These are phyloP conservation scores for Ceratonia siliqua DNA, from an alignment of 306 rosid genomes.

Conservation along the genomic window DNA sequence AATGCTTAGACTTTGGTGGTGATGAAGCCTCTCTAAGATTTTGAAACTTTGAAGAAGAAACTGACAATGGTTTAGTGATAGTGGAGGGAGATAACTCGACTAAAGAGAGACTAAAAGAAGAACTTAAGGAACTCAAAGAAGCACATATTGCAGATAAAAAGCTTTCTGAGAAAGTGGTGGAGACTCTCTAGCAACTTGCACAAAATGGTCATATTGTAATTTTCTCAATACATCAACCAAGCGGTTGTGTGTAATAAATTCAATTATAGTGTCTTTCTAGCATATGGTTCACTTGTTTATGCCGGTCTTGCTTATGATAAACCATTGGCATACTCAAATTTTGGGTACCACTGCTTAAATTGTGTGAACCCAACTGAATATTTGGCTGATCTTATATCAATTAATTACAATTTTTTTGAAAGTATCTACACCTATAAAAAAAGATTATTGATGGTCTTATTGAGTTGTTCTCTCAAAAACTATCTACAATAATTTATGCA, in stretches of 20 bases:
- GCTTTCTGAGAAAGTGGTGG: slow-evolving; percentile 94
- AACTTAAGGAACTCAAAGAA: too few species aligned
- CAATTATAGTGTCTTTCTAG: slow-evolving; percentile 84
- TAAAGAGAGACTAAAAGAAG: too few species aligned
- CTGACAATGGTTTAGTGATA: too few species aligned
- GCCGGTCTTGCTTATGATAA: slow-evolving; percentile 82
- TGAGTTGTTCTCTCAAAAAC: slow-evolving; percentile 68
- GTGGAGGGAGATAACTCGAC: too few species aligned
- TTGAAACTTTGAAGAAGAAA: too few species aligned
- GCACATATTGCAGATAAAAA: too few species aligned
- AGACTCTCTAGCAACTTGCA: slow-evolving; percentile 87
- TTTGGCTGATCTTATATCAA: slow-evolving; percentile 94
- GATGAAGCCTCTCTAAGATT: too few species aligned
- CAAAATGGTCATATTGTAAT: slow-evolving; percentile 93
- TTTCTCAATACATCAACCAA: slow-evolving; percentile 94
- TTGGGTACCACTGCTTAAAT: slow-evolving; percentile 82
- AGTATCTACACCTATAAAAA: slow-evolving; percentile 74
- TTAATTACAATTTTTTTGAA: slow-evolving; percentile 87
- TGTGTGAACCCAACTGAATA: slow-evolving; percentile 94
- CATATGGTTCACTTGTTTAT: slow-evolving; percentile 90
- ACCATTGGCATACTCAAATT: slow-evolving; percentile 69
- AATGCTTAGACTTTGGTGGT: too few species aligned
- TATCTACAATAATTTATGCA: slow-evolving; percentile 66
- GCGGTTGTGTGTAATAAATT: slow-evolving; percentile 83
- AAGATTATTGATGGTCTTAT: slow-evolving; percentile 76